phyloP scores from a whole-genome alignment of 768 basidiomycete species.

The Lentinus tigrinus region DNA sequence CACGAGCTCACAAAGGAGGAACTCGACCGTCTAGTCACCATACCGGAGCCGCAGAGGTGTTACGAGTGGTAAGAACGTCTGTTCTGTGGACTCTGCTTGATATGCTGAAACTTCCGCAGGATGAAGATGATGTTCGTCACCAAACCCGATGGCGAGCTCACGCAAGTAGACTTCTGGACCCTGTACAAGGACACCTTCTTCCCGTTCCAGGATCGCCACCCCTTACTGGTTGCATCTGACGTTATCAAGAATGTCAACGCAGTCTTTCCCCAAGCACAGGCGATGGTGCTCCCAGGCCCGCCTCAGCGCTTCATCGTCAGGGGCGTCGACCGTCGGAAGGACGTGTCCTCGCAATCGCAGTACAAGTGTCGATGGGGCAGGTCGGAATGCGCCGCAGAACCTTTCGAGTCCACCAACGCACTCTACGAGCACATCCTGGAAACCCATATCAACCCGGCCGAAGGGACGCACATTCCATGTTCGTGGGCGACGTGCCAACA shows the following conservation, averaged over 20 bases:
- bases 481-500: constrained; percentile 71
- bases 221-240: constrained; percentile 81
- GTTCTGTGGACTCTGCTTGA: not conserved
- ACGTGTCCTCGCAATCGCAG: constrained; percentile 52
- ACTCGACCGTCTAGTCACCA: constrained; percentile 52
- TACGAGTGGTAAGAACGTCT: constrained; percentile 65
- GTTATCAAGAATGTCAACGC: constrained; percentile 91
- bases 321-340: constrained; percentile 73
- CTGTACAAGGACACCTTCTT: constrained; percentile 85
- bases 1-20: constrained; percentile 76
- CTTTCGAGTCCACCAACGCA: constrained; percentile 54
- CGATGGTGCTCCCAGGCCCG: constrained; percentile 78
- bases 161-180: constrained; percentile 95
- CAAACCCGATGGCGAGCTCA: constrained; percentile 75
- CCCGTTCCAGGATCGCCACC: constrained; percentile 53
- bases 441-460: constrained; percentile 47
- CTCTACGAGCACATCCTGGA: constrained; percentile 72
- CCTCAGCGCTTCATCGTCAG: constrained; percentile 83
- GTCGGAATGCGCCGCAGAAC: constrained; percentile 48
- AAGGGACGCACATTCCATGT: constrained; percentile 52
- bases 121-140: constrained; percentile 88
- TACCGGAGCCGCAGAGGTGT: constrained; percentile 76
- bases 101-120: constrained; percentile 38
- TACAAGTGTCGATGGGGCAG: constrained; percentile 81
- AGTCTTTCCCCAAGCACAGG: constrained; percentile 83